Conservation (phyloP, 305 asterid species). For the Fraxinus greggii region DNA sequence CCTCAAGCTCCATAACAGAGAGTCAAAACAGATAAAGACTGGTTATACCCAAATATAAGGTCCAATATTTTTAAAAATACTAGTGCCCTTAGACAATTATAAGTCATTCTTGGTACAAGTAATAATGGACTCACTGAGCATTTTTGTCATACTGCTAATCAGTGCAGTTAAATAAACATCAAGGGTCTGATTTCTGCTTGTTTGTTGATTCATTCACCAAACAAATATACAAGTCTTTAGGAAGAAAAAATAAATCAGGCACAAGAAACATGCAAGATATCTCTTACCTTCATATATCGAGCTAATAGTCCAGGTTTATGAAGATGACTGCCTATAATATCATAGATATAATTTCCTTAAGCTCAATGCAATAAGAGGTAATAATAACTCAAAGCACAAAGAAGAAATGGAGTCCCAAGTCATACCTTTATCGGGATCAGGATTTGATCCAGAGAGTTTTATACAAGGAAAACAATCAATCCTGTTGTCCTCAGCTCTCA, state of each 20-base stretch:
- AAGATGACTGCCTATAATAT: slow-evolving; percentile 58
- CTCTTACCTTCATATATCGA: slow-evolving; percentile 90
- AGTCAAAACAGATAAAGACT: neutral
- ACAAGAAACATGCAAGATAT: slow-evolving; percentile 10
- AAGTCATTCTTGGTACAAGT: neutral
- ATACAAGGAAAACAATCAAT: slow-evolving; percentile 92
- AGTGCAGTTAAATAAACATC: neutral
- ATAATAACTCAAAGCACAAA: slow-evolving; percentile 15
- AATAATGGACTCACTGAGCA: neutral
- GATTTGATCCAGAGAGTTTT: slow-evolving; percentile 54
- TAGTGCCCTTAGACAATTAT: neutral
- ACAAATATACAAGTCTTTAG: neutral
- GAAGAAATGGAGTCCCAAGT: slow-evolving; percentile 12
- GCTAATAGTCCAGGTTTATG: slow-evolving; percentile 78
- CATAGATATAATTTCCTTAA: slow-evolving; percentile 24
- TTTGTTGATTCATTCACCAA: neutral
- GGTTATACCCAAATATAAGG: neutral
- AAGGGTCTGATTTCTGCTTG: neutral
- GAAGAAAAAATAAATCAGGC: neutral
- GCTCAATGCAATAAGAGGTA: slow-evolving; percentile 18
- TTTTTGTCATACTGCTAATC: neutral
- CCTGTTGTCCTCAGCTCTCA: slow-evolving; percentile 91
- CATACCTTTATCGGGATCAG: slow-evolving; percentile 71
- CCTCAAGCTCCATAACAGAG: neutral
- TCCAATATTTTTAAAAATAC: neutral